phyloP scores from a whole-genome alignment of 2,329 filamentous ascomycete species.

The Aspergillaceae sp. region DNA sequence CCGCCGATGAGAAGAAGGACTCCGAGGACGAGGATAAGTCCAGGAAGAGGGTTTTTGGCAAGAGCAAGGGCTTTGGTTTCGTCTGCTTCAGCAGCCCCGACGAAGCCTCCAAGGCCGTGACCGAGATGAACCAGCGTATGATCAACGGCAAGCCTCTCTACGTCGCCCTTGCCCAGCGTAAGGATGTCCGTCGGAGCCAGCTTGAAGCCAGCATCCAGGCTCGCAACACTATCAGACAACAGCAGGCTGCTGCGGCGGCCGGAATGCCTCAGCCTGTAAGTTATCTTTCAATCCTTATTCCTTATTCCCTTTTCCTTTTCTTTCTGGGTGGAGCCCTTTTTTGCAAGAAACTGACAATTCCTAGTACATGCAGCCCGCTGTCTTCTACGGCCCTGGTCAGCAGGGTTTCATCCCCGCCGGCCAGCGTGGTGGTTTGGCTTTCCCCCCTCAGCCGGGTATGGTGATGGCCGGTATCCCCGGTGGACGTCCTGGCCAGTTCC shows the following conservation, averaged over 20 bases:
- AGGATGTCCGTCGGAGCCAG: conserved; percentile 98
- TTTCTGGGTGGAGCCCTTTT: too few relatives aligned
- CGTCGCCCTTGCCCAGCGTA: conserved; percentile 95
- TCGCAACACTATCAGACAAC: conserved; percentile 96
- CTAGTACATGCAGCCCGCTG: conserved; percentile 74
- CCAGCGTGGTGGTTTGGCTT: conserved; percentile 54
- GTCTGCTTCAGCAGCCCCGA: conserved; percentile 99
- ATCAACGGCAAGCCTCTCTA: conserved; percentile 93
- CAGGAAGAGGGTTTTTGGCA: conserved; percentile 65
- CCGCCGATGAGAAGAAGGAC: conserved; percentile 42
- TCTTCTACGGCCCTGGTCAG: conserved; percentile 79
- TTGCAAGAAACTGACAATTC: conserved; percentile 8
- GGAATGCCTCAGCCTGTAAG: conserved; percentile 63
- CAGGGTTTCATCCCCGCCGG: conserved; percentile 48
- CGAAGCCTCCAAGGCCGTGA: conserved; percentile 96
- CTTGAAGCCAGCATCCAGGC: conserved; percentile 98
- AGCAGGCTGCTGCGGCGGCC: conserved; percentile 85
- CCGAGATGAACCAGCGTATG: conserved; percentile 99
- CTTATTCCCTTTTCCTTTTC: too few relatives aligned
- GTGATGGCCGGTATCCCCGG: conserved; percentile 62
- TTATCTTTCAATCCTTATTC: background rate
- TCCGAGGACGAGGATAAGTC: conserved; percentile 49
- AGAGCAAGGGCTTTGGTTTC: conserved; percentile 99
- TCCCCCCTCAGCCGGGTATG: conserved; percentile 48
- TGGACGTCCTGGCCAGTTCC: conserved; percentile 79